These are phyloP conservation scores for Phylloporus sp. DNA, from an alignment of 768 basidiomycete genomes.

Conservation along the genomic window DNA sequence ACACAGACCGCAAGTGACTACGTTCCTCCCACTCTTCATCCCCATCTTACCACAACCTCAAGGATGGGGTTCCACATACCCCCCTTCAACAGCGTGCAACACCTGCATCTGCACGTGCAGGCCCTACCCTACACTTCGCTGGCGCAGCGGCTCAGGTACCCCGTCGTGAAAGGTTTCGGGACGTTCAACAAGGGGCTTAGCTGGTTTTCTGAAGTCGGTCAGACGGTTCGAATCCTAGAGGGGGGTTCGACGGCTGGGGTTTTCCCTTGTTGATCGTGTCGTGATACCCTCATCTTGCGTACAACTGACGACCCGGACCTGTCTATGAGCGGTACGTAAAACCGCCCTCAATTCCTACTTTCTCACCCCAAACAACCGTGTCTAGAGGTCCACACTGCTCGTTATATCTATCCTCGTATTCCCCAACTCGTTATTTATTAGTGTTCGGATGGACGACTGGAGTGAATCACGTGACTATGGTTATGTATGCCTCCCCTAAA, in stretches of 20 bases:
- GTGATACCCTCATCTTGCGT: no score
- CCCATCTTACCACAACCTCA: not conserved
- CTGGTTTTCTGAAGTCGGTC: constrained; percentile 66
- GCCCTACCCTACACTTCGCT: constrained; percentile 55
- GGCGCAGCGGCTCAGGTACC: constrained; percentile 43
- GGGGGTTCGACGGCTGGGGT: constrained; percentile 45
- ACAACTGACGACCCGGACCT: no score
- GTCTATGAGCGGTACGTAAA: no score
- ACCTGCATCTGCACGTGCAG: constrained; percentile 73
- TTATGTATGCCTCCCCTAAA: constrained; percentile 11
- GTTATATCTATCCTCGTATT: no score
- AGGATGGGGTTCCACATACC: constrained; percentile 83
- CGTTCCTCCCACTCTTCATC: not conserved
- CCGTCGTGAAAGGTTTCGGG: constrained; percentile 35
- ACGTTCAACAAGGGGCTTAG: constrained; percentile 56
- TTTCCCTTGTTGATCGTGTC: constrained; percentile 38
- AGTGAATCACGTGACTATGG: not conserved
- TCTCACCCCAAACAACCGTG: no score
- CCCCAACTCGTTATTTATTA: no score
- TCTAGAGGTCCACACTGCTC: no score
- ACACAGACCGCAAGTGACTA: constrained; percentile 43
- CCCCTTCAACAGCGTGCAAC: constrained; percentile 66
- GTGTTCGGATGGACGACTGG: no score
- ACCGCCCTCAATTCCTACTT: no score
- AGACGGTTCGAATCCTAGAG: constrained; percentile 58